phyloP scores from a whole-genome alignment of 495 filamentous ascomycete species.

The Stereocaulon alpinum region DNA sequence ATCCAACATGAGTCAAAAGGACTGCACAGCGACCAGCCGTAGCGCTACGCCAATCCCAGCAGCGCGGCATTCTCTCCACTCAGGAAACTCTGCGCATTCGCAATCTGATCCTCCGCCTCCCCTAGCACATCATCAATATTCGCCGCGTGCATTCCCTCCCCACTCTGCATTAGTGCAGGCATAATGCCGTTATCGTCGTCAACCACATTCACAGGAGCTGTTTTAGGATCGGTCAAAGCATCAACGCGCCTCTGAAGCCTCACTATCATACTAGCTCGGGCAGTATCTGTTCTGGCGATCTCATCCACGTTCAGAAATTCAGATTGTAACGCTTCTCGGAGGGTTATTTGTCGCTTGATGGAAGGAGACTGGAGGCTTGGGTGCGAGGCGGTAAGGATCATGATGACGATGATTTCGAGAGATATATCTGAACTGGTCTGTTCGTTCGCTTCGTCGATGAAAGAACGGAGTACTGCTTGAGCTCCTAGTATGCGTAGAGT shows the following conservation, averaged over 20 bases:
- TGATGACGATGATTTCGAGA: constrained; percentile 61
- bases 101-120: constrained; percentile 28
- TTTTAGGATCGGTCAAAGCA: constrained; percentile 34
- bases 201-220: constrained; percentile 25
- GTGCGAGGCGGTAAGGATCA: constrained; percentile 60
- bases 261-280: constrained; percentile 60
- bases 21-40: background rate
- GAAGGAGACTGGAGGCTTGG: constrained; percentile 29
- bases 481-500: constrained; percentile 63
- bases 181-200: constrained; percentile 37
- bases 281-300: constrained; percentile 48
- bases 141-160: constrained; percentile 19
- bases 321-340: constrained; percentile 61
- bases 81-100: constrained; percentile 11
- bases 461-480: constrained; percentile 39
- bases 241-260: constrained; percentile 68
- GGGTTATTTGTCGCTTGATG: constrained; percentile 35
- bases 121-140: constrained; percentile 41
- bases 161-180: constrained; percentile 31
- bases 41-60: constrained; percentile 11
- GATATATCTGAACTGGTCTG: constrained; percentile 46
- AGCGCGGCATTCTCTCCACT: constrained; percentile 9
- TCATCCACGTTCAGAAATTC: constrained; percentile 53
- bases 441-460: constrained; percentile 12
- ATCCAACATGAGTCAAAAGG: no score